phyloP scores from a whole-genome alignment of 306 rosid genomes.

The Arachis stenosperma region DNA sequence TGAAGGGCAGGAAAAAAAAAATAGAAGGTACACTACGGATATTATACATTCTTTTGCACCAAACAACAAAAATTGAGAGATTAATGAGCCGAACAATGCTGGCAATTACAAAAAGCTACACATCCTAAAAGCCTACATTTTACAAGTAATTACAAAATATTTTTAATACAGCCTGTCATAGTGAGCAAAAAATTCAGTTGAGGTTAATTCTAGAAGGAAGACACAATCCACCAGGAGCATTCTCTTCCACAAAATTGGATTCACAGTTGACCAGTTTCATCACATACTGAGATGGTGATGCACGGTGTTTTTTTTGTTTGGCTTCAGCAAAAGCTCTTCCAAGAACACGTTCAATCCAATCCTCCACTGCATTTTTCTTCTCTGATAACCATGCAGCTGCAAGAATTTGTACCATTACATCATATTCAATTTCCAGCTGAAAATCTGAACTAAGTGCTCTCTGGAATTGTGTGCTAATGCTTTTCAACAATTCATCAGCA shows the following conservation, averaged over 20 bases:
- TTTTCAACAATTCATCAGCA: conserved; percentile 52
- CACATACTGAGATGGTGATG: conserved; percentile 32
- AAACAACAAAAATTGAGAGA: conserved; percentile 45
- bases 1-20: no score
- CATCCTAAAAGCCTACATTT: conserved; percentile 61
- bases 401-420: conserved; percentile 71
- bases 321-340: conserved; percentile 65
- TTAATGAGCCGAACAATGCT: conserved; percentile 43
- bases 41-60: conserved; percentile 39
- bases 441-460: conserved; percentile 52
- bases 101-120: conserved; percentile 44
- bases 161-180: conserved; percentile 3
- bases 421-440: conserved; percentile 66
- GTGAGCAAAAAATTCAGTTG: conserved; percentile 48
- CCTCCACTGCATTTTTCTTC: conserved; percentile 54
- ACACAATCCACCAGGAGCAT: conserved; percentile 60
- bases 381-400: conserved; percentile 85
- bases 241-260: conserved; percentile 56
- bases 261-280: conserved; percentile 60
- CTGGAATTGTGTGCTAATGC: conserved; percentile 47
- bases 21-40: background rate
- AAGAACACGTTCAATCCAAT: conserved; percentile 75
- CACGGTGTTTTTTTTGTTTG: conserved; percentile 44
- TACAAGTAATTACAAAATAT: conserved; percentile 59
- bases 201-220: conserved; percentile 80